phyloP scores from a whole-genome alignment of 73 alveolate genomes.

The Tetrahymena elliotti region DNA sequence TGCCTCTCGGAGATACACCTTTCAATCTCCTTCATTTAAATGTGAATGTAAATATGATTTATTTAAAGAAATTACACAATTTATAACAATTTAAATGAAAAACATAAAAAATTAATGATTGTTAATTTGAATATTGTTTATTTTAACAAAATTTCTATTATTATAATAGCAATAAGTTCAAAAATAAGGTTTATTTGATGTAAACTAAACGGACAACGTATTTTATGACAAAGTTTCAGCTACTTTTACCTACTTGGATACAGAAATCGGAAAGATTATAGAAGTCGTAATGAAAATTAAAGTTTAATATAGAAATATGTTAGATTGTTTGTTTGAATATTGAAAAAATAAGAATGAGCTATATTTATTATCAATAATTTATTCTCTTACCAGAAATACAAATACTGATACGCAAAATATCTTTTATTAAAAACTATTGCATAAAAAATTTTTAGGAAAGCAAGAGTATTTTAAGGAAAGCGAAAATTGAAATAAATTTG shows the following conservation, averaged over 20 bases:
- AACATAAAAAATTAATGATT: slow-evolving; percentile 1
- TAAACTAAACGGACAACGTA: background rate
- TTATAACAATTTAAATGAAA: too few species aligned
- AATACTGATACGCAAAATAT: background rate
- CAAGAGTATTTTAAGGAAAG: background rate
- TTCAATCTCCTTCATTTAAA: slow-evolving; percentile 16
- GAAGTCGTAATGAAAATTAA: background rate
- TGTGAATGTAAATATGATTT: slow-evolving; percentile 14
- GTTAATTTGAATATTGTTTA: background rate
- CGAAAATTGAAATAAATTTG: background rate
- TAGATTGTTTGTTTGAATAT: too few species aligned
- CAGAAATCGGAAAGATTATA: background rate
- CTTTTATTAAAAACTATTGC: background rate
- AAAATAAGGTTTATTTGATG: background rate
- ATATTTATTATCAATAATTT: background rate
- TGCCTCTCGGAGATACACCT: slow-evolving; percentile 16
- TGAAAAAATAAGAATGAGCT: too few species aligned
- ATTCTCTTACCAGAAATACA: background rate
- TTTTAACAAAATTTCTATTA: background rate
- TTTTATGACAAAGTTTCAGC: background rate
- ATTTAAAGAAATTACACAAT: too few species aligned
- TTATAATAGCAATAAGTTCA: background rate
- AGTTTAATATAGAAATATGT: background rate
- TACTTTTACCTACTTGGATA: background rate
- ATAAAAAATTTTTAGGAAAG: background rate